Base-by-base conservation (phyloP, 345 rosid genomes). In the Reutealis trisperma region DNA sequence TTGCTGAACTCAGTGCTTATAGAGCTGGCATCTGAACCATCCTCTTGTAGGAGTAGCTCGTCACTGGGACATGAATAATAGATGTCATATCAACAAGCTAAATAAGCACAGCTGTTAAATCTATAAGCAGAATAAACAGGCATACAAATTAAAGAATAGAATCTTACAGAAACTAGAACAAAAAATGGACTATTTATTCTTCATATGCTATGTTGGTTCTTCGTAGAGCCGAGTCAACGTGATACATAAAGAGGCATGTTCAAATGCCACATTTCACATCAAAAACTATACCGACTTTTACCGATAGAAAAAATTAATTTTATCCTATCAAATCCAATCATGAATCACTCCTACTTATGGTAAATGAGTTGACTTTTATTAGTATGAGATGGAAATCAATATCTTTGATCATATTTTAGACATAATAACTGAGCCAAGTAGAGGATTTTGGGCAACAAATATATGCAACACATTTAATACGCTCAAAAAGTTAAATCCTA, bases 1-100 rank as follows among this genome's bases (percentile, higher is more conserved):
- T 86, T 88, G 84, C 85, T 84, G 76, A 93, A 90, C 71, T 90
- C 95, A 70, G 87, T 74, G 77, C 86, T 79, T 75, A 96, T 37
- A 80, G 71, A 81, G 79, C 83, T 84, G 80, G 82, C 88, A 72
- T 90, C 93, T 15, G 86, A 70, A 45, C 89, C 86, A 87, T 91
- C 98, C 78, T 96, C 99, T 87, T 96, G 90, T 74, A 96, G 84
- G 73, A 96, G 92, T 67, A 88, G 91, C 6, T 96, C 99, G 67
- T 91, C 99, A 69, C 99, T 96, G 87, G 74, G 84, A 73, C 65
- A 78, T 68, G 70, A 83, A 76, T 16, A 83, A 73, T 51, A 67
- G 16, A 72, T 30, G 41, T 34, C 69, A 74, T 8, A 67, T 18
- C 37, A 67, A 79, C 60, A 21, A 32, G 60, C 72, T 73, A 55